Base-by-base conservation (phyloP, 1,284 basidiomycete species). In the Cerioporus squamosus region DNA sequence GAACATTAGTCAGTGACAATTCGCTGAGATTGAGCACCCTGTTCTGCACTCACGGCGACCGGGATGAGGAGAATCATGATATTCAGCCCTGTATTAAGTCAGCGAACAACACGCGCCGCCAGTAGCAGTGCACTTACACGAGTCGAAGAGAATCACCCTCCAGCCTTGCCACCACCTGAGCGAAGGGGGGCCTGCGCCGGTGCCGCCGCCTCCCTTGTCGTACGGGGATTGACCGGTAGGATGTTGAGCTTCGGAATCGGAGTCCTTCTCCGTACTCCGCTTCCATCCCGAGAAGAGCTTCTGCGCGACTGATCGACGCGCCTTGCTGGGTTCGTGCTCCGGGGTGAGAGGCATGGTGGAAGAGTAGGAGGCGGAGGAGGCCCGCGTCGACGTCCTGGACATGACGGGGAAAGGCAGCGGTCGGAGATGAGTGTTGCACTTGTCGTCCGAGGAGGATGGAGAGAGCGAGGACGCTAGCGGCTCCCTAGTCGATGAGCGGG, bases 61-160 rank as follows among this genome's bases (percentile, higher is more conserved):
- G 90, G 90, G 36, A 86, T 76, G 31, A 83, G 72, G 17, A 82
- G 50, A 8, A 85, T 66, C n/a, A 91, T 75, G 49, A 88, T 24
- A 64, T 91, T 91, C 26, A 91, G 68, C 86, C 86, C 88, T 90
- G 50, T 8, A 45, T 52, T 33, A 36, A 14, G 23, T 17, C 20
- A 14, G 8, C 17, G 55, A 6, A 60, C 42, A 38, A 36, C 47
- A 54, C 29, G 47, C 9, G 26, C 55, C 33, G 12, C 31, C 17
- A 36, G n/a, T 8, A 33, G 45, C 24, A 52, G 44, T 3, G 42
- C 2, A 70, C 83, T 59, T 66, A 87, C 87, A 88, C 53, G 87
- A 88, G 56, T 80, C 80, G 55, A 83, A 73, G 38, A 87, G 51
- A 44, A 85, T 77, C 38, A 80, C 59, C 57, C 72, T 77, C 87